A percentile compares a stretch with the other conserved stretches of the same genome.
These are phyloP conservation scores for Hordeum pubiflorum DNA, from an alignment of 202 grass and related monocot species.

Conservation along the genomic window DNA sequence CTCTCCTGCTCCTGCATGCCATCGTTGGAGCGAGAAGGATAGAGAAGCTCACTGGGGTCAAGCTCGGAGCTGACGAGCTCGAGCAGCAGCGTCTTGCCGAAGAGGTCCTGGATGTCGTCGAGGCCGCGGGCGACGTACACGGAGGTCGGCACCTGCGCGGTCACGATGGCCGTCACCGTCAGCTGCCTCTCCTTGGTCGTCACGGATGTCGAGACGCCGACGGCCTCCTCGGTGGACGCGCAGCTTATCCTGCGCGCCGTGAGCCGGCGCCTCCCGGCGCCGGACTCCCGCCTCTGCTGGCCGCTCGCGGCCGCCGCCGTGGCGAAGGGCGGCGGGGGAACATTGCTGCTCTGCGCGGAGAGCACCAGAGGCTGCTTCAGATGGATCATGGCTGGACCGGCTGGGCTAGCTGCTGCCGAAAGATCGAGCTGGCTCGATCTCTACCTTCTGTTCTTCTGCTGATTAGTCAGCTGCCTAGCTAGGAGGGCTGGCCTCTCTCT, in stretches of 20 bases:
- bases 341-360: constrained; percentile 18
- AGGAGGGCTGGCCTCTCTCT: background rate
- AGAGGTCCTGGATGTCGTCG: constrained; percentile 59
- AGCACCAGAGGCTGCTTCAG: constrained; percentile 39
- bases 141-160: constrained; percentile 31
- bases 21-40: background rate
- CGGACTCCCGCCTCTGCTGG: background rate
- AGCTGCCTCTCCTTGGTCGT: constrained; percentile 19
- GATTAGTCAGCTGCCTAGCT: background rate
- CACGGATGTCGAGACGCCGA: background rate
- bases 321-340: background rate
- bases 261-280: background rate
- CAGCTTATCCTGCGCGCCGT: constrained; percentile 20
- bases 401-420: background rate
- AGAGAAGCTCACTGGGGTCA: constrained; percentile 41
- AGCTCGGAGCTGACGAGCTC: constrained; percentile 69
- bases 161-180: constrained; percentile 42
- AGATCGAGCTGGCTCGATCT: background rate
- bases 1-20: background rate
- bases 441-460: background rate
- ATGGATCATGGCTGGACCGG: constrained; percentile 26
- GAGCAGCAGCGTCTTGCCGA: constrained; percentile 47
- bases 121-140: constrained; percentile 36
- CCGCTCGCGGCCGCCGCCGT: background rate
- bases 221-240: constrained; percentile 3